Evolutionary conservation across 2,329 filamentous ascomycete species (phyloP).

Genomic region (Aspergillus aculeatinus): DNA sequence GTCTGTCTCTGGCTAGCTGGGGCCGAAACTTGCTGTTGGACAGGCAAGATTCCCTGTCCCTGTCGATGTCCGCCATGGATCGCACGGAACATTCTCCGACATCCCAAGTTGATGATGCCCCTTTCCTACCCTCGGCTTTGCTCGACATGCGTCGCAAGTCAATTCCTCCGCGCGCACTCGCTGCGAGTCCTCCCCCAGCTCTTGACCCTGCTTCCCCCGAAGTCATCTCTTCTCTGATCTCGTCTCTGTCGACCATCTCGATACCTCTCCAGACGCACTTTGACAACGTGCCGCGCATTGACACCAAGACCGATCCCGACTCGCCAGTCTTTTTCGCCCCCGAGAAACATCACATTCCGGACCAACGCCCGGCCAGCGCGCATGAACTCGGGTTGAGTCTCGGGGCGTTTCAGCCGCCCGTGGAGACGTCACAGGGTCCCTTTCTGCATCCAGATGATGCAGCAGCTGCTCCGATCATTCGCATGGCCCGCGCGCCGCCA

Average conservation of each 20-base stretch:
- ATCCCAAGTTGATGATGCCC: slow-evolving; percentile 22
- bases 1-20: slow-evolving; percentile 8
- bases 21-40: slow-evolving; percentile 10
- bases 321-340: slow-evolving; percentile 31
- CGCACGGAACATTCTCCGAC: slow-evolving; percentile 24
- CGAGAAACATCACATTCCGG: slow-evolving; percentile 27
- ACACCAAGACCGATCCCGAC: slow-evolving; percentile 41
- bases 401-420: slow-evolving; percentile 60
- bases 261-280: slow-evolving; percentile 69
- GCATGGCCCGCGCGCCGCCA: slow-evolving; percentile 77
- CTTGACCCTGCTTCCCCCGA: slow-evolving; percentile 48
- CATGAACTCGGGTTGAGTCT: slow-evolving; percentile 70
- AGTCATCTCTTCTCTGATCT: slow-evolving; percentile 60
- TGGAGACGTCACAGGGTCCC: slow-evolving; percentile 51
- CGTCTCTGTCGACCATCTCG: slow-evolving; percentile 60
- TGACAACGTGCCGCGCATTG: slow-evolving; percentile 54
- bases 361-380: slow-evolving; percentile 23
- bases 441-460: slow-evolving; percentile 56
- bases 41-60: slow-evolving; percentile 17
- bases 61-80: slow-evolving; percentile 35
- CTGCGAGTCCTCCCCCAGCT: slow-evolving; percentile 28
- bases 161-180: slow-evolving; percentile 32
- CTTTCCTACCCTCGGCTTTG: slow-evolving; percentile 29
- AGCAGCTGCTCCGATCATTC: slow-evolving; percentile 68
- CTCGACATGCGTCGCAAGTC: slow-evolving; percentile 49